Evolutionary conservation across 1,284 basidiomycete genomes (phyloP).

Genomic region (Ceratobasidium sp.): DNA sequence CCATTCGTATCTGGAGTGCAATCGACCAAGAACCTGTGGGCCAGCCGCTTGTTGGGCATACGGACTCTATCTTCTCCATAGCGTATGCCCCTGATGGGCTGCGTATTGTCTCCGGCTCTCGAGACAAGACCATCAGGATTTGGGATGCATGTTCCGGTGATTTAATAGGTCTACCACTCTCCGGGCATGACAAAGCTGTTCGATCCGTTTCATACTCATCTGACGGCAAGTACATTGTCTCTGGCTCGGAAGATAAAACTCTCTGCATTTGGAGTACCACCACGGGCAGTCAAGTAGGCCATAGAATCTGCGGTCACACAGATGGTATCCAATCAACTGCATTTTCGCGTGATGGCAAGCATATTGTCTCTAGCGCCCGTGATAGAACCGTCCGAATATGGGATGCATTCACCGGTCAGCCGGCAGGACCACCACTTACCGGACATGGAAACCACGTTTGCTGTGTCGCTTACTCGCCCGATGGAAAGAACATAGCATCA

Average conservation of each 20-base stretch:
- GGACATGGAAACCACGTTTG: no score
- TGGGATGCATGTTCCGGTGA: no score
- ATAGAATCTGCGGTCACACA: neutral
- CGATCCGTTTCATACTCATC: no score
- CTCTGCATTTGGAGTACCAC: conserved; percentile 10
- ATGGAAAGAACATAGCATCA: conserved; percentile 17
- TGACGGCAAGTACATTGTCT: no score
- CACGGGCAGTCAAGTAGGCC: neutral
- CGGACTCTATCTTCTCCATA: neutral
- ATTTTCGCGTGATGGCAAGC: conserved; percentile 37
- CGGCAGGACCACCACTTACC: no score
- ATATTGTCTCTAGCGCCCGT: conserved; percentile 21
- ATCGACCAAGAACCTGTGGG: no score
- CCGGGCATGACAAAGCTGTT: no score
- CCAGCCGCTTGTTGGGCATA: conserved; percentile 29
- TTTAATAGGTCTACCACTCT: no score
- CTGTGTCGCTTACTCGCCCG: no score
- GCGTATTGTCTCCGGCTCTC: conserved; percentile 31
- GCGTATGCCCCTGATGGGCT: conserved; percentile 24
- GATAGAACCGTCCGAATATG: conserved; percentile 36
- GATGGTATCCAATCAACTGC: conserved; percentile 23
- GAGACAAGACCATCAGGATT: no score
- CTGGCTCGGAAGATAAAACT: conserved; percentile 17
- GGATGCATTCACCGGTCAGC: no score
- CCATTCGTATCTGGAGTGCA: no score